A percentile compares a stretch with the other conserved stretches of the same genome.
Conservation (phyloP, 352 stramenopile species). For the Phytopythium ostracodes region DNA sequence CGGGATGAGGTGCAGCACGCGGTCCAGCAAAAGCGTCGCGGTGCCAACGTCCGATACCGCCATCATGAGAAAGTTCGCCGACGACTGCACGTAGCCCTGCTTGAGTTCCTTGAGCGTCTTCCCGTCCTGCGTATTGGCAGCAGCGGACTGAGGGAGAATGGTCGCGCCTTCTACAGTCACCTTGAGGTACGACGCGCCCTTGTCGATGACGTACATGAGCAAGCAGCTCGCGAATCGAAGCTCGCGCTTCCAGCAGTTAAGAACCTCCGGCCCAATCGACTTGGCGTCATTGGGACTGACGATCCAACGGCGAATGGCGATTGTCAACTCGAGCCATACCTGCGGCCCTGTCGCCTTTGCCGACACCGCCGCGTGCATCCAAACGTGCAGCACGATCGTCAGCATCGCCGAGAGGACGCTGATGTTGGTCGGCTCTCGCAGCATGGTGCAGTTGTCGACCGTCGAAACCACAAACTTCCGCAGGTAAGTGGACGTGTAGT, state of each 20-base stretch:
- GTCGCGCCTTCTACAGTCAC: slow-evolving; percentile 51
- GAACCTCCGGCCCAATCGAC: slow-evolving; percentile 53
- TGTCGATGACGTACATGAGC: slow-evolving; percentile 78
- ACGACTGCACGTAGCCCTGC: slow-evolving; percentile 65
- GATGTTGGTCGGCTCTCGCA: slow-evolving; percentile 63
- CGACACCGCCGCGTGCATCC: slow-evolving; percentile 75
- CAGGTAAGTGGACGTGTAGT: slow-evolving; percentile 83
- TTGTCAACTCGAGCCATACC: slow-evolving; percentile 78
- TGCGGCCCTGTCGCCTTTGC: slow-evolving; percentile 53
- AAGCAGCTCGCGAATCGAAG: slow-evolving; percentile 75
- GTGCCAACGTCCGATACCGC: slow-evolving; percentile 46
- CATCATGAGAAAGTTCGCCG: slow-evolving; percentile 68
- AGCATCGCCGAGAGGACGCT: slow-evolving; percentile 73
- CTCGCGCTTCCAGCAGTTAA: slow-evolving; percentile 86
- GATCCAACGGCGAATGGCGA: slow-evolving; percentile 77
- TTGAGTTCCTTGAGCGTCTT: slow-evolving; percentile 58
- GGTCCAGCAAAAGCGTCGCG: slow-evolving; percentile 77
- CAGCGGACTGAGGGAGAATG: slow-evolving; percentile 34
- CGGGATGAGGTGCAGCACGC: slow-evolving; percentile 76
- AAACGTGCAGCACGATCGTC: slow-evolving; percentile 79
- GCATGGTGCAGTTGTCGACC: slow-evolving; percentile 69
- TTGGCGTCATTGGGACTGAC: slow-evolving; percentile 57
- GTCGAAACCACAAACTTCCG: slow-evolving; percentile 86
- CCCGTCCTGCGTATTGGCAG: slow-evolving; percentile 6
- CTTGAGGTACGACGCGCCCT: slow-evolving; percentile 69